These are phyloP conservation scores for Kregervanrija pseudodelftensis DNA, from an alignment of 805 yeast species.

Conservation along the genomic window DNA sequence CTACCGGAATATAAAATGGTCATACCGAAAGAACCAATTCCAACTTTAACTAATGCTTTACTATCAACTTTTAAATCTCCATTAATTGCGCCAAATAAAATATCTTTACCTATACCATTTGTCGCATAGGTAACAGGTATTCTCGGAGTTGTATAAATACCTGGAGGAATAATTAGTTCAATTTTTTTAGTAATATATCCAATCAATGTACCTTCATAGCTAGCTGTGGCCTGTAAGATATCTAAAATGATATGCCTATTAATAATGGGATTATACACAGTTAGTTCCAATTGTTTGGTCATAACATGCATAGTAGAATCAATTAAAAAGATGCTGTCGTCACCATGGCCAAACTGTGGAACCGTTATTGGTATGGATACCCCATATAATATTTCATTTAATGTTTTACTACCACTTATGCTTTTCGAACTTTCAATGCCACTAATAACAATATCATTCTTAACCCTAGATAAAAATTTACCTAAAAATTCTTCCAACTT, in stretches of 20 bases:
- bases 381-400: constrained; percentile 20
- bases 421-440: constrained; percentile 21
- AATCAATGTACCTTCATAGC: constrained; percentile 36
- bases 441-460: constrained; percentile 16
- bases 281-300: constrained; percentile 47
- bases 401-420: constrained; percentile 16
- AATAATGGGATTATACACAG: constrained; percentile 45
- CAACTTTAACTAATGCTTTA: constrained; percentile 34
- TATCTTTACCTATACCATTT: constrained; percentile 37
- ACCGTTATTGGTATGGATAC: constrained; percentile 23
- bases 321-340: constrained; percentile 30
- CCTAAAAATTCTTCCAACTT: constrained; percentile 32
- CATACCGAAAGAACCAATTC: constrained; percentile 33
- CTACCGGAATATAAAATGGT: constrained; percentile 40
- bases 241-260: constrained; percentile 39
- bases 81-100: constrained; percentile 42
- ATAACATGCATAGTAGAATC: constrained; percentile 48
- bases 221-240: constrained; percentile 41
- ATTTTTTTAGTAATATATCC: constrained; percentile 40
- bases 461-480: constrained; percentile 31
- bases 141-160: constrained; percentile 41
- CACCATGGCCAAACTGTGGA: constrained; percentile 16
- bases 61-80: constrained; percentile 44
- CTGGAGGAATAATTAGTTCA: constrained; percentile 42
- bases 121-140: constrained; percentile 41